Evolutionary conservation across 768 basidiomycete species (phyloP), one percentile per base, ranked within the genome.

Genomic region (Hygrophorus russula): DNA sequence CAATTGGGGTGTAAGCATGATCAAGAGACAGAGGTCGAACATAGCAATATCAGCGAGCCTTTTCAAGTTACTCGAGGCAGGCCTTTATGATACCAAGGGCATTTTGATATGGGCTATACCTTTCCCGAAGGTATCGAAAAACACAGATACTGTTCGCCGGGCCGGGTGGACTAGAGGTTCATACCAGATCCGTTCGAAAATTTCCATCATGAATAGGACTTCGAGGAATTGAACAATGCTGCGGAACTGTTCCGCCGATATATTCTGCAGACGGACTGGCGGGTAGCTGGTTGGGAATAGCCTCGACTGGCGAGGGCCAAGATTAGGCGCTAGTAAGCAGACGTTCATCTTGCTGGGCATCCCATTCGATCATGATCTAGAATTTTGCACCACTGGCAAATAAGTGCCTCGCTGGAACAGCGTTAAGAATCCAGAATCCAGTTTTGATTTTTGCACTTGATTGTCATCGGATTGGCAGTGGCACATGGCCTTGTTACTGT

Each of bases 191-290:
- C 54, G 30, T 70, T 56, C 9, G 63, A 39, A 15, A 71, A 50
- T 51, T 69, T 67, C 44, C 68, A 30, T 44, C 62, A 60, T 43
- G 66, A 68, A 46, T 75, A 75, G 27, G 63, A 37, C 0, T 61
- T 39, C 30, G 63, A 34, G 24, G 62, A 45, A 46, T 59, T 61
- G 46, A 60, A 66, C 29, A 57, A 46, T 17, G 61, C 57, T 14
- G 62, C n/a, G n/a, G n/a, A n/a, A n/a, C n/a, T 45, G 24, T 46
- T 59, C 28, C 56, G 46, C 55, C 59, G 58, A 36, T 56, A 53
- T 20, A 56, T 56, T 13, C 44, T 24, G 12, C 36, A 56, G 48
- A n/a, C 34, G 49, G 56, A 28, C 49, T 56, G 50, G 24, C n/a
- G n/a, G n/a, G n/a, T n/a, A n/a, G n/a, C n/a, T n/a, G n/a, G n/a